Evolutionary conservation across 805 yeast species (phyloP).

Genomic region (Candida broadrunensis): DNA sequence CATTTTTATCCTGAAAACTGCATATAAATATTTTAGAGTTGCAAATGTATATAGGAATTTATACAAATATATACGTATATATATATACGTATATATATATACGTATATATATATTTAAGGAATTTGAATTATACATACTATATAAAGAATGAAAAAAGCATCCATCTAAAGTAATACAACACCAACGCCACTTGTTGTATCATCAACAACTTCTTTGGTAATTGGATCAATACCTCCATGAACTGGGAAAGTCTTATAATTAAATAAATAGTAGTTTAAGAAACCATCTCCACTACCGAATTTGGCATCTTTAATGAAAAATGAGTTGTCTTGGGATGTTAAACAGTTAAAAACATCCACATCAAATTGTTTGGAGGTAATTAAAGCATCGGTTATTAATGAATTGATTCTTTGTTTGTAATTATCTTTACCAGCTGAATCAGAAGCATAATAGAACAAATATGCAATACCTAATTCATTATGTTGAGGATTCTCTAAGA

Average conservation of each 20-base stretch:
- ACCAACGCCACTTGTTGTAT: slow-evolving; percentile 77
- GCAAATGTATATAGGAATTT: too few relatives aligned
- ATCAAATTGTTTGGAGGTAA: slow-evolving; percentile 61
- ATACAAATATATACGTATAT: neutral
- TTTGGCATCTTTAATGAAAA: slow-evolving; percentile 76
- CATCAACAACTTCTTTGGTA: slow-evolving; percentile 49
- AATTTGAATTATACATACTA: neutral
- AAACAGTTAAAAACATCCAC: slow-evolving; percentile 95
- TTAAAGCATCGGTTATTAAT: slow-evolving; percentile 70
- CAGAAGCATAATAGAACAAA: slow-evolving; percentile 84
- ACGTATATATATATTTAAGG: neutral
- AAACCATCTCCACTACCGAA: slow-evolving; percentile 94
- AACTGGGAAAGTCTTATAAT: slow-evolving; percentile 79
- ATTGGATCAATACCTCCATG: slow-evolving; percentile 71
- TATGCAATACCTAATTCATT: slow-evolving; percentile 81
- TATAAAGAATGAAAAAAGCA: neutral
- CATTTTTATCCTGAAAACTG: neutral
- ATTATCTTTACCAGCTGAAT: slow-evolving; percentile 46
- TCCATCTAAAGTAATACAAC: slow-evolving; percentile 67
- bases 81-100: neutral
- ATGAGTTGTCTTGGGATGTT: slow-evolving; percentile 83
- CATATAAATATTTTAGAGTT: too few relatives aligned
- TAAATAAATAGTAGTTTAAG: slow-evolving; percentile 87
- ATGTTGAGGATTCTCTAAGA: slow-evolving; percentile 62
- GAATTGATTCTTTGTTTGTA: slow-evolving; percentile 58